Conservation (phyloP, 169 alveolate species). For the Cryptosporidium andersoni region DNA sequence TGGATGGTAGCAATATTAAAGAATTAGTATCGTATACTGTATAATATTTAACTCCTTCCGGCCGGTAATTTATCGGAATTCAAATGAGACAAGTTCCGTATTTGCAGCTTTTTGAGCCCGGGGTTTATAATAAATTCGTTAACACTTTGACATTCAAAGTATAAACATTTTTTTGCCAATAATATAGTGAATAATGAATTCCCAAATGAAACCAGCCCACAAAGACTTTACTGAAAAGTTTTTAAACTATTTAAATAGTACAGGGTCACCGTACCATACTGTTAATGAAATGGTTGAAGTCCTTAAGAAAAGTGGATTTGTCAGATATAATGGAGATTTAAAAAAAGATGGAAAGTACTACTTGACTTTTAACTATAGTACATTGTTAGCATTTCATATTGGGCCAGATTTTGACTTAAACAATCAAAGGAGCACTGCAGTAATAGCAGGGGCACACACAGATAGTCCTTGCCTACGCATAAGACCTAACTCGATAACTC, state of each 20-base stretch:
- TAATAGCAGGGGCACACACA: constrained; percentile 85
- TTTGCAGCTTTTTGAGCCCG: no score
- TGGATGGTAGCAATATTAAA: no score
- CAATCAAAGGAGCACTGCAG: constrained; percentile 55
- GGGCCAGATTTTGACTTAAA: constrained; percentile 82
- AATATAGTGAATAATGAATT: no score
- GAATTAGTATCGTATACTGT: no score
- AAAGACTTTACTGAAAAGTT: constrained; percentile 71
- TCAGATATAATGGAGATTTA: constrained; percentile 72
- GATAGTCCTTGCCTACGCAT: constrained; percentile 95
- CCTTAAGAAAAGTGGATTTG: constrained; percentile 71
- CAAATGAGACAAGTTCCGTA: no score
- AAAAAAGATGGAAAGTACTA: constrained; percentile 83
- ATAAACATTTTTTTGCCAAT: no score
- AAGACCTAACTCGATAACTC: constrained; percentile 88
- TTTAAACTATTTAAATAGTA: constrained; percentile 76
- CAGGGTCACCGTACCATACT: constrained; percentile 85
- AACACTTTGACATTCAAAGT: no score
- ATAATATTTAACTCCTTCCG: no score
- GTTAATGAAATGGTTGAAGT: constrained; percentile 73
- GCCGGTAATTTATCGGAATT: no score
- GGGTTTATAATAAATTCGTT: not conserved
- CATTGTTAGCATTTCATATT: constrained; percentile 89
- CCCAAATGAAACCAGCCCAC: no score
- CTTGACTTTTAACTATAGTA: constrained; percentile 86